phyloP scores from a whole-genome alignment of 2,329 filamentous ascomycete species.

The Neonectria hederae region DNA sequence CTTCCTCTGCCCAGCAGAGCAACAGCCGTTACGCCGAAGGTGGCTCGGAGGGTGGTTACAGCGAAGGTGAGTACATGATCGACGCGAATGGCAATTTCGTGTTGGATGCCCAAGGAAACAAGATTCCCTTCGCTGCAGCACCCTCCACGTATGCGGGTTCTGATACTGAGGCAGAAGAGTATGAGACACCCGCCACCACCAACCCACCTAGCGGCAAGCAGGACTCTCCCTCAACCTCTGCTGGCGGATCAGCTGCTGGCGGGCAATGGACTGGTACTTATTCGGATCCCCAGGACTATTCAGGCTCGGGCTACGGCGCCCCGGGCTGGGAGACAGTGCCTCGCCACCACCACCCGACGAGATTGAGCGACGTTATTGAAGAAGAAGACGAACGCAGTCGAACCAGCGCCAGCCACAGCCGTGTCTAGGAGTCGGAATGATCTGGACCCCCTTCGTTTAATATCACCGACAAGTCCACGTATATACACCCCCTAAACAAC shows the following conservation, averaged over 20 bases:
- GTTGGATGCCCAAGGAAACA: conserved; percentile 68
- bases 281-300: conserved; percentile 66
- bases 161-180: conserved; percentile 65
- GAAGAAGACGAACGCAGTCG: conserved; percentile 85
- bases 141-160: conserved; percentile 57
- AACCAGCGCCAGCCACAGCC: conserved; percentile 74
- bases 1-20: conserved; percentile 28
- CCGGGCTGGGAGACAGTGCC: conserved; percentile 80
- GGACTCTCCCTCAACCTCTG: conserved; percentile 45
- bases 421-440: conserved; percentile 46
- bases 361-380: conserved; percentile 87
- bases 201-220: conserved; percentile 50
- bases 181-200: conserved; percentile 62
- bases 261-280: conserved; percentile 56
- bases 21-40: conserved; percentile 35
- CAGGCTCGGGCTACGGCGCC: conserved; percentile 71
- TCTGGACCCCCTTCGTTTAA: conserved; percentile 11
- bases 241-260: conserved; percentile 42
- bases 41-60: conserved; percentile 69
- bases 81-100: conserved; percentile 69
- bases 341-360: conserved; percentile 86
- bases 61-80: conserved; percentile 76
- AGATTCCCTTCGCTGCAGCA: conserved; percentile 62
- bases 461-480: conserved; percentile 25
- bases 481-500: conserved; percentile 31